These are phyloP conservation scores for Pelargonium cotyledonis DNA, from an alignment of 441 rosid genomes.

Conservation along the genomic window DNA sequence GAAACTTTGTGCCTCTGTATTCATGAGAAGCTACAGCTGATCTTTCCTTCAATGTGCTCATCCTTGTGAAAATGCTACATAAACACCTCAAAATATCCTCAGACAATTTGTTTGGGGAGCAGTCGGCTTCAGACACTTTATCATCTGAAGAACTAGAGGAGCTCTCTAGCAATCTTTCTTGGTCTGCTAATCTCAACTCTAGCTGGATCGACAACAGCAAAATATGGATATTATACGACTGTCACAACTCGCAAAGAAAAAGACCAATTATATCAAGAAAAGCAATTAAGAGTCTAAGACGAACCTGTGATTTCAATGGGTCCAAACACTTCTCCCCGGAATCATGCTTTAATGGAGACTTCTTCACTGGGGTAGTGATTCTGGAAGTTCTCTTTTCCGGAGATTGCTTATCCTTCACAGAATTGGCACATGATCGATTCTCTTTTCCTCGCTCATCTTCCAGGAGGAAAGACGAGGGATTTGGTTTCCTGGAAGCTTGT, in stretches of 20 bases:
- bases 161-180: slow-evolving; percentile 16
- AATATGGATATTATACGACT: neutral
- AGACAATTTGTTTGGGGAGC: slow-evolving; percentile 22
- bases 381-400: slow-evolving; percentile 47
- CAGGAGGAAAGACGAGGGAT: slow-evolving; percentile 23
- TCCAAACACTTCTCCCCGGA: slow-evolving; percentile 17
- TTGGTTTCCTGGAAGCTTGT: slow-evolving; percentile 35
- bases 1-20: slow-evolving; percentile 18
- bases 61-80: slow-evolving; percentile 18
- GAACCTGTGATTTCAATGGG: slow-evolving; percentile 33
- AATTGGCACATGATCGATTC: slow-evolving; percentile 44
- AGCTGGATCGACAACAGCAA: slow-evolving; percentile 12
- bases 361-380: slow-evolving; percentile 49
- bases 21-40: neutral
- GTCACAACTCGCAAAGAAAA: neutral
- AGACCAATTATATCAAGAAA: neutral
- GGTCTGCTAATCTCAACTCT: slow-evolving; percentile 19
- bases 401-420: slow-evolving; percentile 51
- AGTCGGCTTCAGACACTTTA: slow-evolving; percentile 3
- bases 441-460: slow-evolving; percentile 68
- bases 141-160: slow-evolving; percentile 8
- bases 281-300: neutral
- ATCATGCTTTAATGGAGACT: slow-evolving; percentile 34
- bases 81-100: slow-evolving; percentile 24
- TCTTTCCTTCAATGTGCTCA: slow-evolving; percentile 19